Conservation (phyloP, 768 basidiomycete genomes). For the Thelephora ganbajun region DNA sequence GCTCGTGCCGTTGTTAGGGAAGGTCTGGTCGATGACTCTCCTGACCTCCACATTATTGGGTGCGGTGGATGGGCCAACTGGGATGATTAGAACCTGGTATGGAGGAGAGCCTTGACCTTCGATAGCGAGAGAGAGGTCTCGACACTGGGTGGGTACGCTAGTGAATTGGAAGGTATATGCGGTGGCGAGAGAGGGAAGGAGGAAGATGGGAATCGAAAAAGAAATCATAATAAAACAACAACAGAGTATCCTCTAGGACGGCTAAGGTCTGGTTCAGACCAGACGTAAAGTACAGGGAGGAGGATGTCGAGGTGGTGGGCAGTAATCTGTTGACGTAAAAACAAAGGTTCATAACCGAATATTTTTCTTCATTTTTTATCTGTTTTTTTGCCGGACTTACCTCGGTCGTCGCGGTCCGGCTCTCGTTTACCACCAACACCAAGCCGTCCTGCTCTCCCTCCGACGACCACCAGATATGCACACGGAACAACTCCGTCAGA, state of each 20-base stretch:
- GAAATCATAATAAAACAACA: not conserved
- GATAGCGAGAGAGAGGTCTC: conserved; percentile 43
- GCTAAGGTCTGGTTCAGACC: too few species aligned
- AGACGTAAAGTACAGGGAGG: too few species aligned
- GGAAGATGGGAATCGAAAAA: conserved; percentile 4
- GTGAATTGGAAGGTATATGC: conserved; percentile 30
- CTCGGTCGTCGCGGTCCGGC: too few species aligned
- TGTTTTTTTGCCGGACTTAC: too few species aligned
- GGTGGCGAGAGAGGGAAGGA: conserved; percentile 17
- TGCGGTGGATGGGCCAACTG: conserved; percentile 50
- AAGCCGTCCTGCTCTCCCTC: too few species aligned
- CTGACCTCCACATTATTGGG: conserved; percentile 50
- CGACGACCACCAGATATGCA: conserved; percentile 3
- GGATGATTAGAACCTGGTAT: conserved; percentile 53
- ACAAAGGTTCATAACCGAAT: too few species aligned
- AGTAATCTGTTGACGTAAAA: too few species aligned
- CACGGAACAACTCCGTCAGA: conserved; percentile 11
- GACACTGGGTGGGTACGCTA: conserved; percentile 48
- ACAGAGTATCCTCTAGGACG: too few species aligned
- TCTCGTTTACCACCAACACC: too few species aligned
- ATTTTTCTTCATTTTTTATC: too few species aligned
- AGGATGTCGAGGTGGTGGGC: too few species aligned
- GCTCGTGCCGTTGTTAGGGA: conserved; percentile 25
- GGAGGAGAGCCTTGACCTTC: conserved; percentile 52
- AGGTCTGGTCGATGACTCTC: conserved; percentile 40